These are phyloP conservation scores for Penicillium corylophilum DNA, from an alignment of 2,329 filamentous ascomycete species.

Conservation along the genomic window DNA sequence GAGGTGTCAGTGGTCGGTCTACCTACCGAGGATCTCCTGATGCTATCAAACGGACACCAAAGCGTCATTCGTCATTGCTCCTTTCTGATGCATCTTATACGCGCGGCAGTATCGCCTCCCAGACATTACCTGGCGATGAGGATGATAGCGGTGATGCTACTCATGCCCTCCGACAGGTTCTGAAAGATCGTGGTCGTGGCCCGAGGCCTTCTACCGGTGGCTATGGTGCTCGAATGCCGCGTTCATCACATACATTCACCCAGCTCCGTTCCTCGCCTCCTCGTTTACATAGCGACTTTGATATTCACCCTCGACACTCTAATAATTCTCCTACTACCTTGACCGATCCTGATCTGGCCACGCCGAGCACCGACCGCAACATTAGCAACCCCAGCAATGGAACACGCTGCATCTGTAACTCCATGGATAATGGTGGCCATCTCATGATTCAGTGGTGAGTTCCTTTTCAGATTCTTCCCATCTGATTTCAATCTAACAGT, in stretches of 20 bases:
- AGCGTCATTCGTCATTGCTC: conserved; percentile 31
- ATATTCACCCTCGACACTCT: conserved; percentile 39
- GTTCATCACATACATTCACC: conserved; percentile 33
- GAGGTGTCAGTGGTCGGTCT: conserved; percentile 25
- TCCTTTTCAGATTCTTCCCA: not conserved
- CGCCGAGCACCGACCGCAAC: conserved; percentile 54
- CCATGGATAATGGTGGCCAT: conserved; percentile 53
- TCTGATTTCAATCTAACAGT: conserved; percentile 6
- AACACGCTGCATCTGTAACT: conserved; percentile 60
- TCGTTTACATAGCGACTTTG: conserved; percentile 35
- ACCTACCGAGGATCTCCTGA: conserved; percentile 29
- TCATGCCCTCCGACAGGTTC: conserved; percentile 48
- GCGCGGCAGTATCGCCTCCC: conserved; percentile 29
- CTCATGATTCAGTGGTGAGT: conserved; percentile 60
- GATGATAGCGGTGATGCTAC: conserved; percentile 45
- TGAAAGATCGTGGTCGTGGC: conserved; percentile 35
- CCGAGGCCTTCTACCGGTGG: conserved; percentile 28
- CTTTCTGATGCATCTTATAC: conserved; percentile 35
- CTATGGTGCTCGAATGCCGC: conserved; percentile 30
- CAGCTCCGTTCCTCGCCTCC: conserved; percentile 48
- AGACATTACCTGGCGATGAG: conserved; percentile 27
- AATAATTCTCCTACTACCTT: conserved; percentile 53
- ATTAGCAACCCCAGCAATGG: conserved; percentile 50
- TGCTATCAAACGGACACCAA: conserved; percentile 33
- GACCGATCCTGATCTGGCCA: conserved; percentile 51